A percentile compares a stretch with the other conserved stretches of the same genome.
Conservation (phyloP, 257 asterid genomes). For the Nicotiana obtusifolia region DNA sequence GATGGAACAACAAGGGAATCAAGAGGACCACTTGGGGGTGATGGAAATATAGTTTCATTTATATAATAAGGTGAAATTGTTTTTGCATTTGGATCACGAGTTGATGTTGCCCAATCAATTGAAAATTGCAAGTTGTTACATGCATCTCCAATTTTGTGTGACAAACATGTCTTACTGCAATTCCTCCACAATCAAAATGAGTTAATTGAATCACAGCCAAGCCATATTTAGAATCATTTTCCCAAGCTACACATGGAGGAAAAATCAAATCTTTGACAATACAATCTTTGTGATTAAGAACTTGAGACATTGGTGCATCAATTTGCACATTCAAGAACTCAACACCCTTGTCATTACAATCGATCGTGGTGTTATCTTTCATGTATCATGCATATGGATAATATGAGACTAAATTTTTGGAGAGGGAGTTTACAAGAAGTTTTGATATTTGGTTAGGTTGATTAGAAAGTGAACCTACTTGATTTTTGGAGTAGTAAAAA, state of each 20-base stretch:
- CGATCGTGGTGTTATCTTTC: not conserved
- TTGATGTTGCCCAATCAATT: not conserved
- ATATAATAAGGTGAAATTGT: not conserved
- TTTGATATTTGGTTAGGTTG: not conserved
- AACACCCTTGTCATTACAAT: not conserved
- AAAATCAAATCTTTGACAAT: not conserved
- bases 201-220: not conserved
- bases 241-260: conserved; percentile 1
- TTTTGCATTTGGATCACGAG: not conserved
- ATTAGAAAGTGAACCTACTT: not conserved
- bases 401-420: not conserved
- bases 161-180: not conserved
- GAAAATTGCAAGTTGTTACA: not conserved
- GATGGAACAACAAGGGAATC: not conserved
- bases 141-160: conserved; percentile 4
- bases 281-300: not conserved
- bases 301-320: conserved; percentile 1
- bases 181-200: not conserved
- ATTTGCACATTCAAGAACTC: conserved; percentile 2
- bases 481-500: not conserved
- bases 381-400: not conserved
- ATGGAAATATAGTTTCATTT: conserved; percentile 1
- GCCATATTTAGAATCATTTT: not conserved
- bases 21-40: conserved; percentile 5
- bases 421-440: not conserved